These are phyloP conservation scores for Penicillium sp. DNA, from an alignment of 2,329 filamentous ascomycete species.

Conservation along the genomic window DNA sequence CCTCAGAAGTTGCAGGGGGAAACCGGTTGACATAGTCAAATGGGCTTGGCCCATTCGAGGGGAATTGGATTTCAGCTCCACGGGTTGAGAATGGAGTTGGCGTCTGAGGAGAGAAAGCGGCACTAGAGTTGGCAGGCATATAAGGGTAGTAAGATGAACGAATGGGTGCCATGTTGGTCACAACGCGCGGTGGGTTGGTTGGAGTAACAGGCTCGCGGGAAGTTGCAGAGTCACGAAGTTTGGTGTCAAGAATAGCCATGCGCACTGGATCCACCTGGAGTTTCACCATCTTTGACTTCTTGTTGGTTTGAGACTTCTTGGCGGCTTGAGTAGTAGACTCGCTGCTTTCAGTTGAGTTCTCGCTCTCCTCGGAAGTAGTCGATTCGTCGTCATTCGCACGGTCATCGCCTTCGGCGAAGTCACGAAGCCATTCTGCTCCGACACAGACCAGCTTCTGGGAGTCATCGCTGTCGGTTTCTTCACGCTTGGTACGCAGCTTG, in stretches of 20 bases:
- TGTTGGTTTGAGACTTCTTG: background rate
- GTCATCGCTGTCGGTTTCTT: background rate
- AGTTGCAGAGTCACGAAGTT: background rate
- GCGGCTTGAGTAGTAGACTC: background rate
- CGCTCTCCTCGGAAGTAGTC: background rate
- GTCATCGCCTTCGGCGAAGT: background rate
- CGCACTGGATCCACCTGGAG: background rate
- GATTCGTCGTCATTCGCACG: background rate
- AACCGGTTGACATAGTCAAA: background rate
- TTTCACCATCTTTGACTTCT: constrained; percentile 1
- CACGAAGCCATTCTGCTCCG: background rate
- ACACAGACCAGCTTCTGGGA: constrained; percentile 16
- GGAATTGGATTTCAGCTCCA: background rate
- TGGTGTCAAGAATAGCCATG: background rate
- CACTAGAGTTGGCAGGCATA: background rate
- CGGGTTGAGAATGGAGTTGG: background rate
- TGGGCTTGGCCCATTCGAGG: background rate
- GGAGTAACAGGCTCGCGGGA: background rate
- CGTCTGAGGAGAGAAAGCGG: background rate
- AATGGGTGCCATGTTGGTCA: background rate
- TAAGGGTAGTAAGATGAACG: background rate
- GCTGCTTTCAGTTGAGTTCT: background rate
- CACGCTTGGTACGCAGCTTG: background rate
- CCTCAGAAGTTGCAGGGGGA: background rate
- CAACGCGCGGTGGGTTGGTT: background rate